Evolutionary conservation across 768 basidiomycete genomes (phyloP).

Genomic region (Zangia roseola): DNA sequence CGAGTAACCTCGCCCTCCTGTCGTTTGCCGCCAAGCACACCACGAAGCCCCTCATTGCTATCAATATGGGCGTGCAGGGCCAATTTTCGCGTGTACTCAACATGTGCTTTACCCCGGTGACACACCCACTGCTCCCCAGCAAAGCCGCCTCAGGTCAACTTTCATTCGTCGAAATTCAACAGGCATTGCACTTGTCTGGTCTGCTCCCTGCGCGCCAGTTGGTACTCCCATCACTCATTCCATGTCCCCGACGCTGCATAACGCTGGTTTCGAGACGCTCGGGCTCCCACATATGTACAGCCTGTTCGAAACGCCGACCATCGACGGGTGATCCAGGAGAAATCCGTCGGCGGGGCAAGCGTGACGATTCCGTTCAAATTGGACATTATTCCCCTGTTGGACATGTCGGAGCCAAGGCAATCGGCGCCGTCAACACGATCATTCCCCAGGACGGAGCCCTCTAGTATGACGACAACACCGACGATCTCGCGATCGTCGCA

Average conservation of each 20-base stretch:
- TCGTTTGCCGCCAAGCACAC: conserved; percentile 60
- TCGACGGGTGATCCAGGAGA: conserved; percentile 58
- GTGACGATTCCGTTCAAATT: conserved; percentile 97
- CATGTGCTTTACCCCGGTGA: conserved; percentile 82
- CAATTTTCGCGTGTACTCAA: conserved; percentile 91
- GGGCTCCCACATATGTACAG: conserved; percentile 84
- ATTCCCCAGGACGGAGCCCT: conserved; percentile 50
- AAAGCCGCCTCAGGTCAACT: conserved; percentile 94
- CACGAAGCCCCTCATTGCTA: conserved; percentile 84
- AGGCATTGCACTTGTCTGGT: conserved; percentile 78
- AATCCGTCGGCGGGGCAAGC: conserved; percentile 90
- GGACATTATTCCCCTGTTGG: conserved; percentile 78
- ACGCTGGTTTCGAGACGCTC: conserved; percentile 76
- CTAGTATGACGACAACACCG: conserved; percentile 93
- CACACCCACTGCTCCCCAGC: conserved; percentile 82
- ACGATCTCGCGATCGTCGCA: conserved; percentile 85
- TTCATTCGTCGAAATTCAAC: conserved; percentile 82
- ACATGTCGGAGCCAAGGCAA: conserved; percentile 76
- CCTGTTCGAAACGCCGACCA: conserved; percentile 67
- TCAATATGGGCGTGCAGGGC: conserved; percentile 90
- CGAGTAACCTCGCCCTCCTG: conserved; percentile 80
- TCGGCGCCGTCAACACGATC: conserved; percentile 96
- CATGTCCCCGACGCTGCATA: conserved; percentile 92
- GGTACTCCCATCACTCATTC: conserved; percentile 88
- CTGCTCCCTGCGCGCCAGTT: conserved; percentile 66